Evolutionary conservation across 805 yeast genomes (phyloP), one percentile per base, ranked within the genome.

Genomic region (Pichia eremophila): DNA sequence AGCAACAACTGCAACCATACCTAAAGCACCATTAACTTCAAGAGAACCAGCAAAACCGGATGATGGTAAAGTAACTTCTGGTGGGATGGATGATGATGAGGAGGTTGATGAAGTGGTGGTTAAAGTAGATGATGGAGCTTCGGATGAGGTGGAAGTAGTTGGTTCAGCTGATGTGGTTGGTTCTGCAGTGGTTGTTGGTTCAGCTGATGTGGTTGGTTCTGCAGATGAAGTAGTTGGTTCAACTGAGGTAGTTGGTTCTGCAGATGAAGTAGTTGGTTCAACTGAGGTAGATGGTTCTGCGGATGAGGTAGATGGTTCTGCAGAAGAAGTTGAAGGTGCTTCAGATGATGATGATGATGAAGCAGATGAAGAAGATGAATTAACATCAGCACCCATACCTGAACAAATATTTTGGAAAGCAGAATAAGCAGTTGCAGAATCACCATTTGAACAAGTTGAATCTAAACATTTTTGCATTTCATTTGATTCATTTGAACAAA

Each of bases 401-500:
- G 63, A 49, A 67, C 90, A 84, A 19, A 78, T 57, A 49, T 64
- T 53, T 60, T 75, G 61, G 64, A 86, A 85, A 19, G 81, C 74
- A 32, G 72, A 51, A 58, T 69, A 69, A 51, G 96, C 96, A 46
- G 71, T 61, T 44, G 67, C 77, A 38, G 79, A 71, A 41, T 71
- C 65, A 53, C 74, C 83, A 57, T 72, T 65, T 56, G 95, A 90
- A 71, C 97, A 89, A 51, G 70, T 74, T 50, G 71, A 61, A 48
- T 74, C 68, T 67, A 89, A 72, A 72, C 96, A 89, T 46, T 68
- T 52, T 59, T 78, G 66, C 56, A 88, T 67, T 39, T 74, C 68
- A 51, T 67, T 49, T 54, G 74, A 67, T 57, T 84, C 78, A 47
- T 71, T 70, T 40, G 73, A 64, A 67, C 95, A 85, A 57, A 85